A percentile compares a stretch with the other conserved stretches of the same genome.
Evolutionary conservation across 208 protist genomes (phyloP).

Genomic region (Trypanosoma melophagium): DNA sequence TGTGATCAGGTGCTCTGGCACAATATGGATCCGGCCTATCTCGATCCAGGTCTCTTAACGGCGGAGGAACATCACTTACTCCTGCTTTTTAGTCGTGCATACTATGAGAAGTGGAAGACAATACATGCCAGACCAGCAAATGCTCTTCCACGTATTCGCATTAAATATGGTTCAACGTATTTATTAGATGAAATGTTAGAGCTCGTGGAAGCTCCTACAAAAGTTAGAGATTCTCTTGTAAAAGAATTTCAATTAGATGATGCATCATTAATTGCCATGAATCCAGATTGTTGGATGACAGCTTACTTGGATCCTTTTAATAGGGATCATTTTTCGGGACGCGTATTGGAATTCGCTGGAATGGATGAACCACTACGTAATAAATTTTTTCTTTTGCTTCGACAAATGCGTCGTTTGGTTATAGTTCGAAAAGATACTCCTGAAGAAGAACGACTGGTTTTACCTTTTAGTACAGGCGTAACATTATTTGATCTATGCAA

Average conservation of each 20-base stretch:
- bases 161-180: slow-evolving; percentile 54
- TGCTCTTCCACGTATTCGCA: slow-evolving; percentile 56
- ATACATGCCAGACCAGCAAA: slow-evolving; percentile 60
- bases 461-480: slow-evolving; percentile 62
- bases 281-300: slow-evolving; percentile 68
- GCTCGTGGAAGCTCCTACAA: slow-evolving; percentile 42
- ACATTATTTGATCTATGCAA: slow-evolving; percentile 82
- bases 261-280: slow-evolving; percentile 76
- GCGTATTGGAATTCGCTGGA: slow-evolving; percentile 82
- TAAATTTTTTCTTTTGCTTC: slow-evolving; percentile 65
- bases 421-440: slow-evolving; percentile 65
- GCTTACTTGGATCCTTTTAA: slow-evolving; percentile 81
- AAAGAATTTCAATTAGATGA: slow-evolving; percentile 84
- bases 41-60: slow-evolving; percentile 81
- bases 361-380: slow-evolving; percentile 41
- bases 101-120: slow-evolving; percentile 83
- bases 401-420: slow-evolving; percentile 82
- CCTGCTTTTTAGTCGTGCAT: slow-evolving; percentile 80
- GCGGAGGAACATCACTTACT: slow-evolving; percentile 85
- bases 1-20: slow-evolving; percentile 87
- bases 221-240: slow-evolving; percentile 53
- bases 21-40: slow-evolving; percentile 85
- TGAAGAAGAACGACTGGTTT: slow-evolving; percentile 35
- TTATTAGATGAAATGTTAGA: slow-evolving; percentile 71
- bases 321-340: slow-evolving; percentile 83